These are phyloP conservation scores for Aureobasidium lini DNA, from an alignment of 2,329 filamentous ascomycete species.

Conservation along the genomic window DNA sequence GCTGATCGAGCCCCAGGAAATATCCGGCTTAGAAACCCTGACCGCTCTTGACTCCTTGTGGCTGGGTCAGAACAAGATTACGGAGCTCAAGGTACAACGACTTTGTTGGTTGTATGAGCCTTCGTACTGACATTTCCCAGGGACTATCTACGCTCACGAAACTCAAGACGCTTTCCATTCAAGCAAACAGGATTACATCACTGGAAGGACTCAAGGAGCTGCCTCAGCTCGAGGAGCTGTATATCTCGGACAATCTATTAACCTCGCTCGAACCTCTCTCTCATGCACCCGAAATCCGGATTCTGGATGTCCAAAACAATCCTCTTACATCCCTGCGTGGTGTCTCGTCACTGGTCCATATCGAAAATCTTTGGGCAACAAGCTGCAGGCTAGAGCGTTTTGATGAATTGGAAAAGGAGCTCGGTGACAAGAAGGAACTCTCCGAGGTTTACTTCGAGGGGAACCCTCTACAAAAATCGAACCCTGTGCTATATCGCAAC, in stretches of 20 bases:
- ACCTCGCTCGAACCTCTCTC: conserved; percentile 64
- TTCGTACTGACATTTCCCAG: neutral
- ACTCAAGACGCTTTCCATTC: conserved; percentile 83
- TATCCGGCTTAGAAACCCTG: conserved; percentile 74
- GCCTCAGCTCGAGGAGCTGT: conserved; percentile 78
- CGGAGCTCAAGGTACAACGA: conserved; percentile 52
- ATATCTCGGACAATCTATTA: conserved; percentile 92
- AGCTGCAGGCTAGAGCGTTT: conserved; percentile 79
- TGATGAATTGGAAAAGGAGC: conserved; percentile 67
- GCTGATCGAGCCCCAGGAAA: conserved; percentile 42
- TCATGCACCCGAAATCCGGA: conserved; percentile 51
- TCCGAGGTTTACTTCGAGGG: conserved; percentile 95
- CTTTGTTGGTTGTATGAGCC: neutral
- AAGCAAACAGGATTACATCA: conserved; percentile 82
- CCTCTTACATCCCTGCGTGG: conserved; percentile 68
- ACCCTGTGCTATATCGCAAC: conserved; percentile 83
- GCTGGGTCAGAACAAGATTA: conserved; percentile 96
- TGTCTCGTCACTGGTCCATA: conserved; percentile 56
- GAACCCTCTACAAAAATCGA: conserved; percentile 74
- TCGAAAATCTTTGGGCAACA: conserved; percentile 93
- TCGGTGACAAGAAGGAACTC: conserved; percentile 71
- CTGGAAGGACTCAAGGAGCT: conserved; percentile 69
- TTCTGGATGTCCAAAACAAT: conserved; percentile 88
- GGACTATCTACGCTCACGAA: conserved; percentile 68
- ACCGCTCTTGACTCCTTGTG: conserved; percentile 79